phyloP scores from a whole-genome alignment of 75 land plant species.

The Cryptomeria japonica region DNA sequence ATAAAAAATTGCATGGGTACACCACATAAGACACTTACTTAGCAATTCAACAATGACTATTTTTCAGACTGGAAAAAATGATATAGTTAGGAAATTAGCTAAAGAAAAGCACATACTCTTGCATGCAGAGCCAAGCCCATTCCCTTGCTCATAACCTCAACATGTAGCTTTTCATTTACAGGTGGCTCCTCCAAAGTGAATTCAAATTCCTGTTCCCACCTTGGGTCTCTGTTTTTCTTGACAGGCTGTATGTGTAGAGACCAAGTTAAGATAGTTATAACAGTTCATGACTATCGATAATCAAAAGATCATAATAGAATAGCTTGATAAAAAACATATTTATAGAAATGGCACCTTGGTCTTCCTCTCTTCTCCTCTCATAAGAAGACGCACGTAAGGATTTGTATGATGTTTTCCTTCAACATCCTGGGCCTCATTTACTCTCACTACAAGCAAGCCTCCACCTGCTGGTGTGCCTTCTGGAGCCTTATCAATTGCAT shows the following conservation, averaged over 20 bases:
- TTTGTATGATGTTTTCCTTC: constrained; percentile 94
- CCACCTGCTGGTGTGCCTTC: constrained; percentile 84
- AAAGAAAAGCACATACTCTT: constrained; percentile 29
- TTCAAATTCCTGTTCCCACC: constrained; percentile 78
- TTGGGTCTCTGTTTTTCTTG: constrained; percentile 85
- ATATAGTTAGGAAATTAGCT: neutral
- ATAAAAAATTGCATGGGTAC: neutral
- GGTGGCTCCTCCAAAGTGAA: constrained; percentile 73
- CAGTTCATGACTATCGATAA: neutral
- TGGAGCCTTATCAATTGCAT: constrained; percentile 50
- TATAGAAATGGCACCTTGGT: constrained; percentile 60
- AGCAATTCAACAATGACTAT: neutral
- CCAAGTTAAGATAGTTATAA: constrained; percentile 2
- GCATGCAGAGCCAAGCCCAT: constrained; percentile 26
- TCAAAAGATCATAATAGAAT: neutral
- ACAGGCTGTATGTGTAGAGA: constrained; percentile 37
- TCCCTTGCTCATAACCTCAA: constrained; percentile 68
- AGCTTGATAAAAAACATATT: neutral
- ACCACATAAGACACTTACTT: neutral
- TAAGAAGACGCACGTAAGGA: constrained; percentile 62
- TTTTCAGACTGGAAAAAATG: neutral
- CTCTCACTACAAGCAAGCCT: constrained; percentile 66
- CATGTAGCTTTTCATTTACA: constrained; percentile 50
- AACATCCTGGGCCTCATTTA: constrained; percentile 77
- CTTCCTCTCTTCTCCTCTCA: constrained; percentile 68